Conservation (phyloP, 768 basidiomycete genomes). For the Xerocomellus amylosporus region DNA sequence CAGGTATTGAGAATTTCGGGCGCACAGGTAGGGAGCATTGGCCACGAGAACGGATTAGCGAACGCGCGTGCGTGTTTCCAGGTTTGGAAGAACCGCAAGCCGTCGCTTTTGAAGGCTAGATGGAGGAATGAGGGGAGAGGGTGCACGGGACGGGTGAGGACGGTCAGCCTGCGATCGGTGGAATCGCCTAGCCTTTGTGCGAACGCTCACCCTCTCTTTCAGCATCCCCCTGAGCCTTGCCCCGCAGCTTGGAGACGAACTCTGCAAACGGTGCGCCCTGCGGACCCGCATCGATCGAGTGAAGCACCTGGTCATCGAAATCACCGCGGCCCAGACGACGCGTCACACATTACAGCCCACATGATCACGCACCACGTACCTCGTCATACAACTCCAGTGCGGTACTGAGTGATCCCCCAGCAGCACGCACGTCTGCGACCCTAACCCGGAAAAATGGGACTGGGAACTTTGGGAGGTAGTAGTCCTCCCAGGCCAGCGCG, state of each 20-base stretch:
- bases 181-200: background rate
- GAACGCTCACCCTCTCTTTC: conserved; percentile 25
- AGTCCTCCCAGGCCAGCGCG: conserved; percentile 31
- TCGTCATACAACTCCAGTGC: conserved; percentile 31
- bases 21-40: conserved; percentile 27
- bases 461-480: conserved; percentile 31
- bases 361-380: conserved; percentile 12
- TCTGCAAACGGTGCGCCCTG: conserved; percentile 18
- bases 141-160: background rate
- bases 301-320: conserved; percentile 20
- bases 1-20: conserved; percentile 29
- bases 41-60: conserved; percentile 34
- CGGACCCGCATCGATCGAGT: conserved; percentile 16
- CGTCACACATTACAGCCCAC: background rate
- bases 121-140: background rate
- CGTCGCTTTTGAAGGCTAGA: conserved; percentile 19
- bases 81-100: conserved; percentile 29
- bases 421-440: conserved; percentile 32
- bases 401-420: conserved; percentile 30
- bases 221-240: conserved; percentile 24
- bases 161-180: background rate
- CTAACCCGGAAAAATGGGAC: conserved; percentile 32
- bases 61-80: conserved; percentile 34
- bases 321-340: background rate
- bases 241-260: conserved; percentile 28